Conservation (phyloP, 1,284 basidiomycete species). For the Tilletia walkeri region DNA sequence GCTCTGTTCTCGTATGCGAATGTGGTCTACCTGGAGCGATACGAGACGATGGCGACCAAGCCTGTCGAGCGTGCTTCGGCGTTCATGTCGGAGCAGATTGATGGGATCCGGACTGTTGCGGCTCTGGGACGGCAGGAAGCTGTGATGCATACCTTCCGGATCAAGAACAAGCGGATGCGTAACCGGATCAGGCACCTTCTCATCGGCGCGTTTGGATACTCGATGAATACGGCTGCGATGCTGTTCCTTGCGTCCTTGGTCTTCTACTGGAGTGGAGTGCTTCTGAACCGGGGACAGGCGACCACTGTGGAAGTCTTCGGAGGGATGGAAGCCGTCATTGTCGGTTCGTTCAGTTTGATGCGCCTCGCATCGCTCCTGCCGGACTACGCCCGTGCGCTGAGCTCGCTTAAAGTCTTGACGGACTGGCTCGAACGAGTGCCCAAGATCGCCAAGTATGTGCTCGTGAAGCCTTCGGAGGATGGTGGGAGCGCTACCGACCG, state of each 20-base stretch:
- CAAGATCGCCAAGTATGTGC: slow-evolving; percentile 23
- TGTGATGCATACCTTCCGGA: slow-evolving; percentile 48
- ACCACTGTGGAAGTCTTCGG: slow-evolving; percentile 36
- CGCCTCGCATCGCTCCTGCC: slow-evolving; percentile 46
- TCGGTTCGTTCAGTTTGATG: slow-evolving; percentile 54
- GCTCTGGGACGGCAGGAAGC: slow-evolving; percentile 57
- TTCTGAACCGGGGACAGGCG: slow-evolving; percentile 45
- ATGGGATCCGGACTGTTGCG: slow-evolving; percentile 57
- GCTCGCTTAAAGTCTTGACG: slow-evolving; percentile 36
- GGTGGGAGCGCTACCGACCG: not conserved
- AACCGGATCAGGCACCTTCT: slow-evolving; percentile 43
- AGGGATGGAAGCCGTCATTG: slow-evolving; percentile 56
- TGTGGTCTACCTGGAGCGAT: slow-evolving; percentile 49
- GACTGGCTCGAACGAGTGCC: slow-evolving; percentile 45
- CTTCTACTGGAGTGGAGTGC: slow-evolving; percentile 56
- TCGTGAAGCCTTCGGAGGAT: not conserved
- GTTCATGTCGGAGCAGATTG: slow-evolving; percentile 57
- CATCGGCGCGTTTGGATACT: slow-evolving; percentile 53
- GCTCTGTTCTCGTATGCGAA: slow-evolving; percentile 50
- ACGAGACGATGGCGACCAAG: slow-evolving; percentile 49
- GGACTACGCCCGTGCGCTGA: slow-evolving; percentile 43
- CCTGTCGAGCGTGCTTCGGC: slow-evolving; percentile 45
- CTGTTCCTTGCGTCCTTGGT: slow-evolving; percentile 53
- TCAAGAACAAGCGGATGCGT: slow-evolving; percentile 30
- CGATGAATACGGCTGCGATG: slow-evolving; percentile 54